Conservation (phyloP, 192 early-diverging fungal genomes). For the Podila epigama region DNA sequence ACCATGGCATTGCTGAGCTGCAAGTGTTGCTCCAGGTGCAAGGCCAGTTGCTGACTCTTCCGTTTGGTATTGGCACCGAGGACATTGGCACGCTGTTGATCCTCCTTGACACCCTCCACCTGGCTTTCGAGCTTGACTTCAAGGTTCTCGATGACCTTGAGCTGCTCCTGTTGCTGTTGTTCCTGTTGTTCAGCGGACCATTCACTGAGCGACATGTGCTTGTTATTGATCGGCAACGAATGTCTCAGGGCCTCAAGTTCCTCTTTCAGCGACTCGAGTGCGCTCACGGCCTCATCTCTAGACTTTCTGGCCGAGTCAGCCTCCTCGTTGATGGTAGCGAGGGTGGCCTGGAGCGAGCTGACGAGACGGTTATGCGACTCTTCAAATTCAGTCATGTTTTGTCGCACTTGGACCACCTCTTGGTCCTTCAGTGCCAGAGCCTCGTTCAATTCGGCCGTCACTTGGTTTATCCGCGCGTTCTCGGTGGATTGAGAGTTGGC, state of each 20-base stretch:
- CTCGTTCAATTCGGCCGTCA: slow-evolving; percentile 44
- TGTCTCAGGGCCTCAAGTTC: slow-evolving; percentile 45
- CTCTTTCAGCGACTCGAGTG: slow-evolving; percentile 30
- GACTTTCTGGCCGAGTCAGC: slow-evolving; percentile 46
- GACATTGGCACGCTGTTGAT: slow-evolving; percentile 33
- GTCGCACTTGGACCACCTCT: slow-evolving; percentile 43
- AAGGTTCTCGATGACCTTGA: slow-evolving; percentile 31
- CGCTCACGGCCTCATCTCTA: slow-evolving; percentile 37
- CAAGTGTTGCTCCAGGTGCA: slow-evolving; percentile 43
- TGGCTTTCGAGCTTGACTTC: slow-evolving; percentile 39
- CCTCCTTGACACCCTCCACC: slow-evolving; percentile 45
- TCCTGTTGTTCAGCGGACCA: slow-evolving; percentile 46
- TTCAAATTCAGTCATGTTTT: slow-evolving; percentile 50
- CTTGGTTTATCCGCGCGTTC: slow-evolving; percentile 45
- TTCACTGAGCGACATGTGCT: slow-evolving; percentile 43
- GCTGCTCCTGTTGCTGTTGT: slow-evolving; percentile 41
- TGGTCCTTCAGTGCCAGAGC: slow-evolving; percentile 46
- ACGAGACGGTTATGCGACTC: slow-evolving; percentile 44
- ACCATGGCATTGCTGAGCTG: slow-evolving; percentile 42
- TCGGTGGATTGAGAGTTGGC: slow-evolving; percentile 35
- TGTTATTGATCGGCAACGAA: slow-evolving; percentile 38
- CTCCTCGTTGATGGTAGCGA: slow-evolving; percentile 44
- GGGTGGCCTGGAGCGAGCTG: slow-evolving; percentile 35
- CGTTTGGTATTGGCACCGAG: slow-evolving; percentile 42
- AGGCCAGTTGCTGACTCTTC: slow-evolving; percentile 35